These are phyloP conservation scores for Chrysanthemum makinoi DNA, from an alignment of 129 eudicot genomes.

Conservation along the genomic window DNA sequence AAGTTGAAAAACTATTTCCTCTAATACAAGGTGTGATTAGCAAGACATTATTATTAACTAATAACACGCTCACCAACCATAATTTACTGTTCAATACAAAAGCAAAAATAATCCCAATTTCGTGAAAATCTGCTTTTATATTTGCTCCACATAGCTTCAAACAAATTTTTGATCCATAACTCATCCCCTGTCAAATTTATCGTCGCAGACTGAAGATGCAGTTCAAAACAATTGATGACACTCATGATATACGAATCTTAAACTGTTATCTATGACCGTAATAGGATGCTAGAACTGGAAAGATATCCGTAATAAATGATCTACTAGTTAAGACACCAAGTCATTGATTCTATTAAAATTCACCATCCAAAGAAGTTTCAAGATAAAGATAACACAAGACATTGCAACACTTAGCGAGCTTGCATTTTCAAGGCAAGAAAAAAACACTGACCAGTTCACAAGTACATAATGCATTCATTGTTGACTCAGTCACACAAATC, in stretches of 20 bases:
- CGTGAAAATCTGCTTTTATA: no score
- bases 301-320: neutral
- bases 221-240: neutral
- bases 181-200: no score
- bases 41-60: no score
- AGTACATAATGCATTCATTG: conserved; percentile 24
- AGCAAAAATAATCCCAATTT: no score
- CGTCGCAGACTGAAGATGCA: no score
- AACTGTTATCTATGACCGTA: neutral
- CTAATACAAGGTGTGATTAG: no score
- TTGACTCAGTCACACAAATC: conserved; percentile 27
- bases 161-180: no score
- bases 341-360: neutral
- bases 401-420: conserved; percentile 10
- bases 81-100: no score
- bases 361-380: neutral
- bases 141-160: no score
- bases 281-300: neutral
- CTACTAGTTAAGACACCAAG: no score
- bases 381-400: neutral
- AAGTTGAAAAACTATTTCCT: no score
- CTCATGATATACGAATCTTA: neutral
- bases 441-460: conserved; percentile 29
- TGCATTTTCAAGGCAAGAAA: conserved; percentile 12
- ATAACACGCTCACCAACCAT: no score